Conservation (phyloP, 23 red algal species). For the Gracilaria domingensis region DNA sequence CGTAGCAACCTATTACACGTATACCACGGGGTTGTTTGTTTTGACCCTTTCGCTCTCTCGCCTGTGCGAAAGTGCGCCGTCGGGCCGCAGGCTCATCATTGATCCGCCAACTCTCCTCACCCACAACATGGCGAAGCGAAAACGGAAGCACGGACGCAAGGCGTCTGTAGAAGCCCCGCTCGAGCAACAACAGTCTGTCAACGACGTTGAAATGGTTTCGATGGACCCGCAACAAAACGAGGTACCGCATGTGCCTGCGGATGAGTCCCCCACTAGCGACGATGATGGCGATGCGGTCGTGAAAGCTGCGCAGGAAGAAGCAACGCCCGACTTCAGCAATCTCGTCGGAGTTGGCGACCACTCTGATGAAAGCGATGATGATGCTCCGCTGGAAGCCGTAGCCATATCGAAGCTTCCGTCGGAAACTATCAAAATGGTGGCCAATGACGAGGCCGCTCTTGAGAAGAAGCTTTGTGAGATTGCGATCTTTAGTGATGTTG, state of each 20-base stretch:
- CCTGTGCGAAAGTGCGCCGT: too few relatives aligned
- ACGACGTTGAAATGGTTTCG: neutral
- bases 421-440: constrained; percentile 3
- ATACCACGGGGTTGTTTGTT: too few relatives aligned
- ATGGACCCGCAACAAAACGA: neutral
- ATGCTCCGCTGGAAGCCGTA: constrained; percentile 42
- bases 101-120: too few relatives aligned
- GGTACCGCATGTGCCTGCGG: neutral
- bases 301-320: neutral
- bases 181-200: neutral
- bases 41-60: too few relatives aligned
- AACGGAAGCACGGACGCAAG: neutral
- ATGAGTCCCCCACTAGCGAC: neutral
- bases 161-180: neutral
- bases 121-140: constrained; percentile 1
- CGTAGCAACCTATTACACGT: too few relatives aligned
- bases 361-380: constrained; percentile 49
- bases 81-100: too few relatives aligned
- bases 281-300: neutral
- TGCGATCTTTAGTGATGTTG: constrained; percentile 20
- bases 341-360: constrained; percentile 57
- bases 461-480: constrained; percentile 64
- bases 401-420: constrained; percentile 43
- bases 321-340: neutral
- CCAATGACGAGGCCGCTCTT: constrained; percentile 51